Evolutionary conservation across 805 yeast species (phyloP).

Genomic region (Cyberlindnera maclurae): DNA sequence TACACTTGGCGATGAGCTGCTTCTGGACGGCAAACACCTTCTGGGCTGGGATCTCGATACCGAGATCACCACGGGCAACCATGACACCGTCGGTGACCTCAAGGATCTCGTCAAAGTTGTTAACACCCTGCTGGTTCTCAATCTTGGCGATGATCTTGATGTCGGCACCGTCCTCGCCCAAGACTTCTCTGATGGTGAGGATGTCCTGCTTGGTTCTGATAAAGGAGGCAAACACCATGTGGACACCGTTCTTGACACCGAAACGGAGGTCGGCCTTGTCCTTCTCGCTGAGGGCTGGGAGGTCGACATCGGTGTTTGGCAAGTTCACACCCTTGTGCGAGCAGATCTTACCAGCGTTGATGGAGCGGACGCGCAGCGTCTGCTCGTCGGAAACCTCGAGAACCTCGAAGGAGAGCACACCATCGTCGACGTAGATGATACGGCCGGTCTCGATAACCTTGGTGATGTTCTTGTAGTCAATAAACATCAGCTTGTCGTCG

Average conservation of each 20-base stretch:
- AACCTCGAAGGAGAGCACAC: conserved; percentile 94
- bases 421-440: conserved; percentile 93
- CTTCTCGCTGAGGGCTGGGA: conserved; percentile 96
- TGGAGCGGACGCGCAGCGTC: conserved; percentile 80
- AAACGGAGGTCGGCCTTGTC: conserved; percentile 87
- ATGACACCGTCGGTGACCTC: conserved; percentile 96
- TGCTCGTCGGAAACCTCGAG: conserved; percentile 69
- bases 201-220: conserved; percentile 93
- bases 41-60: conserved; percentile 99
- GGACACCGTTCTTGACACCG: conserved; percentile 96
- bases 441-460: conserved; percentile 85
- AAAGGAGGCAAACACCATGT: conserved; percentile 98
- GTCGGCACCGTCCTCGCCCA: conserved; percentile 95
- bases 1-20: conserved; percentile 98
- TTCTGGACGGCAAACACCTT: conserved; percentile 98
- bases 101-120: conserved; percentile 96
- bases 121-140: conserved; percentile 99
- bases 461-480: conserved; percentile 95
- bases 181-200: conserved; percentile 80
- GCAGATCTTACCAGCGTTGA: conserved; percentile 92
- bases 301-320: conserved; percentile 98
- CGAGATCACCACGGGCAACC: conserved; percentile 99
- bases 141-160: conserved; percentile 96
- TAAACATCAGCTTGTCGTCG: conserved; percentile 76
- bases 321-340: conserved; percentile 99